A percentile compares a stretch with the other conserved stretches of the same genome.
Conservation (phyloP, 768 basidiomycete species). For the Tulasnella sp. region DNA sequence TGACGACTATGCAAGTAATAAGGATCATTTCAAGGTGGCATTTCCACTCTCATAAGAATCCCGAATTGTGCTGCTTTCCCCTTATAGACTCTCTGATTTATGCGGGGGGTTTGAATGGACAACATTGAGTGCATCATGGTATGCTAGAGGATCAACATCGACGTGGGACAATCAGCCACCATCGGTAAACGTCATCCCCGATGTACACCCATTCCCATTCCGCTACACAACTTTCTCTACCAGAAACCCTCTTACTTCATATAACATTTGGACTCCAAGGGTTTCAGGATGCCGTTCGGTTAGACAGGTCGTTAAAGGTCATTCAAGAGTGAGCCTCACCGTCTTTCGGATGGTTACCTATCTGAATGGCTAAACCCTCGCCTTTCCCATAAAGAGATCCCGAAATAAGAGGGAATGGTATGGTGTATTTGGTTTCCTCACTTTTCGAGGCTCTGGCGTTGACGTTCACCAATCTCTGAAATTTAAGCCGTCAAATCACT, state of each 20-base stretch:
- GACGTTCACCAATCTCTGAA: neutral
- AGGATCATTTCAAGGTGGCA: too few relatives aligned
- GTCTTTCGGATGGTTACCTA: neutral
- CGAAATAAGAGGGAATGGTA: conserved; percentile 55
- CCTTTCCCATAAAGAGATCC: conserved; percentile 45
- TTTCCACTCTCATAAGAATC: too few relatives aligned
- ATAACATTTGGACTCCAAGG: conserved; percentile 1
- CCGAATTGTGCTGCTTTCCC: too few relatives aligned
- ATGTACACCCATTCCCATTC: conserved; percentile 30
- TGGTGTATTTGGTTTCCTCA: conserved; percentile 8
- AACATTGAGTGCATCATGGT: too few relatives aligned
- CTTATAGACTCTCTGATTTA: too few relatives aligned
- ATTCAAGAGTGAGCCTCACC: neutral
- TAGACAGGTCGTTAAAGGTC: neutral
- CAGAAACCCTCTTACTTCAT: neutral
- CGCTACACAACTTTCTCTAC: neutral
- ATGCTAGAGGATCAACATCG: too few relatives aligned
- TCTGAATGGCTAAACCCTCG: neutral
- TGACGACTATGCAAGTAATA: too few relatives aligned
- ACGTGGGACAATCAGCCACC: neutral
- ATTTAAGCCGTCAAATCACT: conserved; percentile 55
- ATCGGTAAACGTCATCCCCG: neutral
- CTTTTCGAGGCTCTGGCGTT: neutral
- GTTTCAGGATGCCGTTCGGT: neutral
- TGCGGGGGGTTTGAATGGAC: too few relatives aligned